Evolutionary conservation across 1,284 basidiomycete species (phyloP), one percentile per base, ranked within the genome.

Genomic region (Melampsora larici-populina): DNA sequence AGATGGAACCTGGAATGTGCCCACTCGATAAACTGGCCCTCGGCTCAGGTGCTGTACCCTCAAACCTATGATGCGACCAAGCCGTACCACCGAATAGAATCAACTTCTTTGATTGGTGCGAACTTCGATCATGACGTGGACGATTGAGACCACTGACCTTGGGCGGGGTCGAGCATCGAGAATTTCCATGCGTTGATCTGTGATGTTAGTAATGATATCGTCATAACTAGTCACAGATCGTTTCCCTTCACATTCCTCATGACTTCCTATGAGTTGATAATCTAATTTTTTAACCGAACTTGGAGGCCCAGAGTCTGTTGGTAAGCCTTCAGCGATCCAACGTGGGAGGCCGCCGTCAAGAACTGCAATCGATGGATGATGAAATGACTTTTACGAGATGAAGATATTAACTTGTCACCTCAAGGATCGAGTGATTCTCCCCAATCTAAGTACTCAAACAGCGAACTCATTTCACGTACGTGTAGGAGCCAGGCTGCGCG

Each of bases 401-500:
- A n/a, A n/a, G n/a, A n/a, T n/a, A 36, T 36, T 9, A 36, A 36
- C 36, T 36, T 36, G 9, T 36, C 5, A 36, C 36, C 9, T 36
- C 9, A 9, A 36, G 36, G 36, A 36, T 4, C 36, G 36, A 36
- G 36, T 9, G 36, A 36, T 36, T 36, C 9, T 3, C 36, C 36
- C 3, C 36, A 3, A 36, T 36, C 36, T 9, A 36, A 36, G 36
- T 36, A 36, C 36, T 36, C 36, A 3, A 36, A 36, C 3, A 36
- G 36, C 9, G 36, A 36, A 36, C 36, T 36, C 36, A 43, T 11
- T 9, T n/a, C 40, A 46, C 62, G 33, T 33, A 74, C 72, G 24
- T 74, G 63, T n/a, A 74, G 65, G 85, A 92, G 97, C 86, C 91
- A 97, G 31, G 94, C 87, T 2, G 92, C 92, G 78, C 95, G 89